Evolutionary conservation across 768 basidiomycete genomes (phyloP).

Genomic region (Serendipita sp.): DNA sequence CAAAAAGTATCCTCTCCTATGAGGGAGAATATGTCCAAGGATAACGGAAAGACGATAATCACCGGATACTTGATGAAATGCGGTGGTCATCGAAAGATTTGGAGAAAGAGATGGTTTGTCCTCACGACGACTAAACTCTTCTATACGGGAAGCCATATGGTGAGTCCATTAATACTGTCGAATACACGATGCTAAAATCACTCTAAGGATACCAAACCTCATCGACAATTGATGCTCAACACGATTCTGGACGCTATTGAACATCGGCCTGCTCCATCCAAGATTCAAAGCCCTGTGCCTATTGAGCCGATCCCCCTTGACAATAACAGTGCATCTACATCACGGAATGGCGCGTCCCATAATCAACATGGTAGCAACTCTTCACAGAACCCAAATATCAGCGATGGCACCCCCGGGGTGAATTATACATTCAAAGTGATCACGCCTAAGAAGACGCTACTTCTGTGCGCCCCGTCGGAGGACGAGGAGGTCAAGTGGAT

Average conservation of each 20-base stretch:
- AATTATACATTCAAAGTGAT: conserved; percentile 86
- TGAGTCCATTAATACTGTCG: conserved; percentile 22
- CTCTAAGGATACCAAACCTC: conserved; percentile 70
- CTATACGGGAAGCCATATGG: conserved; percentile 93
- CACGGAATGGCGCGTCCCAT: neutral
- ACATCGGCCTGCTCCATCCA: conserved; percentile 47
- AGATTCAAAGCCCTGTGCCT: conserved; percentile 18
- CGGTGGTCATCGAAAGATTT: conserved; percentile 79
- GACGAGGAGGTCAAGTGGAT: conserved; percentile 99
- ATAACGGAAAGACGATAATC: conserved; percentile 64
- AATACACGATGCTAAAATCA: neutral
- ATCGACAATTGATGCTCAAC: conserved; percentile 68
- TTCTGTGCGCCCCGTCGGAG: conserved; percentile 87
- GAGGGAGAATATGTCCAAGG: conserved; percentile 23
- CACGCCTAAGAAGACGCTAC: conserved; percentile 76
- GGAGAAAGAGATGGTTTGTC: conserved; percentile 96
- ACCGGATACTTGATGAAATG: conserved; percentile 95
- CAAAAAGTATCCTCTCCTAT: conserved; percentile 18
- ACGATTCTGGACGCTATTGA: conserved; percentile 88
- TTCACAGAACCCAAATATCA: neutral
- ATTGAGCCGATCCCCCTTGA: neutral
- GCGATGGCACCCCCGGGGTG: conserved; percentile 14
- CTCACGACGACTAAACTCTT: conserved; percentile 76
- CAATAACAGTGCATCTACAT: neutral
- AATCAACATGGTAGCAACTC: neutral